These are phyloP conservation scores for Pythium chondricola DNA, from an alignment of 352 stramenopile species.

Conservation along the genomic window DNA sequence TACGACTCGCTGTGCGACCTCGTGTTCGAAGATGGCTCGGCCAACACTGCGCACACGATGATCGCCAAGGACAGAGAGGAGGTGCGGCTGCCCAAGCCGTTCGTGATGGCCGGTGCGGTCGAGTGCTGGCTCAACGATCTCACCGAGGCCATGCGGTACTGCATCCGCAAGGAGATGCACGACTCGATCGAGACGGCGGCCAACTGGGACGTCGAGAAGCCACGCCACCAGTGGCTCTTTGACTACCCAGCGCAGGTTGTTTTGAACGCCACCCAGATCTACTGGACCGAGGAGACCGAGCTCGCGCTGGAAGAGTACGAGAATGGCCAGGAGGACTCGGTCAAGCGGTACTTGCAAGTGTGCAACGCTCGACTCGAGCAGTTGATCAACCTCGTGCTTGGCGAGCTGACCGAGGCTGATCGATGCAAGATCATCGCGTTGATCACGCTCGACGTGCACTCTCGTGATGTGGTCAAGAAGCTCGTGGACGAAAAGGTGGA, in stretches of 20 bases:
- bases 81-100: conserved; percentile 60
- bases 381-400: conserved; percentile 89
- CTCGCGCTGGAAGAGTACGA: conserved; percentile 85
- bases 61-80: conserved; percentile 74
- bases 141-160: conserved; percentile 80
- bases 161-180: conserved; percentile 83
- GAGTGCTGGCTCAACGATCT: conserved; percentile 86
- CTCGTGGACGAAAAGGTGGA: conserved; percentile 87
- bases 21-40: conserved; percentile 71
- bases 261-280: conserved; percentile 86
- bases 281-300: conserved; percentile 97
- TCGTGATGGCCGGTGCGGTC: conserved; percentile 80
- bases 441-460: conserved; percentile 96
- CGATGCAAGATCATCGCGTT: conserved; percentile 93
- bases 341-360: conserved; percentile 74
- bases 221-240: conserved; percentile 96
- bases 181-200: conserved; percentile 80
- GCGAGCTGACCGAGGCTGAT: conserved; percentile 84
- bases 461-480: conserved; percentile 89
- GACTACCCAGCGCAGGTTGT: conserved; percentile 92
- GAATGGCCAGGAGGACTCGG: conserved; percentile 83
- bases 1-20: conserved; percentile 93
- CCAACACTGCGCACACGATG: conserved; percentile 82
- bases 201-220: conserved; percentile 94
- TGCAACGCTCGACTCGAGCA: conserved; percentile 86